These are phyloP conservation scores for Leccinum rimulosum DNA, from an alignment of 768 basidiomycete genomes.

Conservation along the genomic window DNA sequence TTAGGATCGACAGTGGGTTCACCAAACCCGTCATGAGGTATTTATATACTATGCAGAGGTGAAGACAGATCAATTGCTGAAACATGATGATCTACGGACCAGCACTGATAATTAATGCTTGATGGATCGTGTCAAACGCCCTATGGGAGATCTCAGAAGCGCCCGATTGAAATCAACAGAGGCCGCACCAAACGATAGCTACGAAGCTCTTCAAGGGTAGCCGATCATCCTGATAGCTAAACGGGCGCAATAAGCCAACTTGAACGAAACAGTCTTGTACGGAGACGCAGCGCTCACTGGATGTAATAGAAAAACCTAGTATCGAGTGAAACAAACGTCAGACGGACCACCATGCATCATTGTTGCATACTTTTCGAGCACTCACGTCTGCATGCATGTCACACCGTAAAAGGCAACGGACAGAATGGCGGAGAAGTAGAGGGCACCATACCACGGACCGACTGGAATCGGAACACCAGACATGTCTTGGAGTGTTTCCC, in stretches of 20 bases:
- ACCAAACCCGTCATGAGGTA: slow-evolving; percentile 1
- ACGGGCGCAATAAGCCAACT: background rate
- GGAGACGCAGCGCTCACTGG: slow-evolving; percentile 1
- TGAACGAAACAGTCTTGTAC: background rate
- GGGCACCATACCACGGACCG: background rate
- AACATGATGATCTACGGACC: background rate
- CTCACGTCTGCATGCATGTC: slow-evolving; percentile 8
- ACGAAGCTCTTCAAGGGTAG: background rate
- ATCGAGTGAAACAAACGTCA: background rate
- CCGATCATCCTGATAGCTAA: slow-evolving; percentile 4
- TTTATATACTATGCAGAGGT: background rate
- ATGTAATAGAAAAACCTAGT: slow-evolving; percentile 6
- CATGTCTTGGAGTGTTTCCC: background rate
- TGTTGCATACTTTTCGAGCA: background rate
- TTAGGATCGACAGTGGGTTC: background rate
- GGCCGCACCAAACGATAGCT: background rate
- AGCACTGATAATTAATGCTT: slow-evolving; percentile 1
- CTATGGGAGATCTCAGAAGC: background rate
- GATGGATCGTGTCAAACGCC: slow-evolving; percentile 2
- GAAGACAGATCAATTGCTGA: background rate
- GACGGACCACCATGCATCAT: background rate
- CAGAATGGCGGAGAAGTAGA: slow-evolving; percentile 4
- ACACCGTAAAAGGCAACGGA: slow-evolving; percentile 2
- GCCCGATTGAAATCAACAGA: background rate
- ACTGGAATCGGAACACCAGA: background rate